Evolutionary conservation across 352 stramenopile genomes (phyloP), one percentile per base, ranked within the genome.

Genomic region (Phytophthora pluvialis): DNA sequence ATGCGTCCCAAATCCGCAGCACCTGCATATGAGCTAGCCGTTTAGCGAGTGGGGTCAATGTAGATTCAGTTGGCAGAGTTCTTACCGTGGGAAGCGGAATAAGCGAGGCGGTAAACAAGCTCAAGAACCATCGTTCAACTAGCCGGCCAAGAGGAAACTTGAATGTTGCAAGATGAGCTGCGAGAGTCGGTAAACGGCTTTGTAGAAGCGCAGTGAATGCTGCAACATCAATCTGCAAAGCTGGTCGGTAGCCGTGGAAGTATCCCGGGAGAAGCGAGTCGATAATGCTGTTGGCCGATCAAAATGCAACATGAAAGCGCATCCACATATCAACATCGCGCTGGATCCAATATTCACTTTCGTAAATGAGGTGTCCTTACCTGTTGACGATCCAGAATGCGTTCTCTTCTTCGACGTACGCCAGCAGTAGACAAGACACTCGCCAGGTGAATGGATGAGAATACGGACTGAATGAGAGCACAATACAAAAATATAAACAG

Each of bases 321-420:
- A 52, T 29, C n/a, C n/a, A 32, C 33, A 39, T 6, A 13, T 57
- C 29, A 58, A 13, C 57, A 42, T 46, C 15, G 29, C 44, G 25
- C 29, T 16, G 40, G 9, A 15, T 13, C 25, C 35, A 35, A 33
- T 40, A 39, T 9, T 29, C 7, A 33, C 31, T 40, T 18, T 18
- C 10, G 13, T 8, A 29, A 29, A 8, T 9, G 35, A 16, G 21
- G 31, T 16, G 16, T 31, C 29, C 36, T 2, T 73, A 93, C 85
- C 85, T 90, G 67, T 94, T 92, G 46, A 88, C 80, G 40, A 94
- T 83, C 86, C 86, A 94, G 47, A 94, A 94, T 4, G 80, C 76
- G 10, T 69, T 88, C 31, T 92, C 86, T 78, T 94, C 86, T 53
- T 94, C 86, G 5, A 92, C 65, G 26, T 94, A 94, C 0, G 83